Conservation (phyloP, 2,329 filamentous ascomycete genomes). For the Microdochium bolleyi region DNA sequence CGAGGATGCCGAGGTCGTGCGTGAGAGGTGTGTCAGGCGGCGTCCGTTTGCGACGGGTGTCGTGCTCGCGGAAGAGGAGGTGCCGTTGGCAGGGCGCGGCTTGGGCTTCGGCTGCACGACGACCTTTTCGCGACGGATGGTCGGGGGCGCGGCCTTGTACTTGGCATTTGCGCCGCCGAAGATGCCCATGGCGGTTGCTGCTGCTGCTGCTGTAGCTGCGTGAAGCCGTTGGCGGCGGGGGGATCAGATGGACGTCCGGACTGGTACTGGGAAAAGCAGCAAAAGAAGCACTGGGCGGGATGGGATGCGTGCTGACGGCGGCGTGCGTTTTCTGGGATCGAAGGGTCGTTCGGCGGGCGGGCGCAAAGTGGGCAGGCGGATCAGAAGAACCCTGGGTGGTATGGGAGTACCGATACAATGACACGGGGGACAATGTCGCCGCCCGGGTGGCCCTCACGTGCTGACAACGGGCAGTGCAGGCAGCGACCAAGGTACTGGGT, state of each 20-base stretch:
- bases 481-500: neutral
- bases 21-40: conserved; percentile 16
- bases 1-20: neutral
- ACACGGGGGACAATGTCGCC: neutral
- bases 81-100: conserved; percentile 17
- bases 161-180: conserved; percentile 33
- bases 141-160: conserved; percentile 41
- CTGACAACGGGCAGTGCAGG: neutral
- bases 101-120: conserved; percentile 30
- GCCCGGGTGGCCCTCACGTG: neutral
- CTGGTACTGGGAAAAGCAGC: neutral
- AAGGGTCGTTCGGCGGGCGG: neutral
- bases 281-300: neutral
- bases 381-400: no score
- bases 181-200: conserved; percentile 25
- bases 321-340: neutral
- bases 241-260: neutral
- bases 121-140: conserved; percentile 45
- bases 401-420: neutral
- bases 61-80: conserved; percentile 20
- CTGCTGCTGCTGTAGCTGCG: neutral
- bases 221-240: neutral
- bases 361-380: neutral
- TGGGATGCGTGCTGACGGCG: neutral
- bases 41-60: conserved; percentile 7